Percentiles rank a stretch among this genome's conserved stretches.
These are phyloP conservation scores for Cynanchum wilfordii DNA, from an alignment of 257 asterid species.

Conservation along the genomic window DNA sequence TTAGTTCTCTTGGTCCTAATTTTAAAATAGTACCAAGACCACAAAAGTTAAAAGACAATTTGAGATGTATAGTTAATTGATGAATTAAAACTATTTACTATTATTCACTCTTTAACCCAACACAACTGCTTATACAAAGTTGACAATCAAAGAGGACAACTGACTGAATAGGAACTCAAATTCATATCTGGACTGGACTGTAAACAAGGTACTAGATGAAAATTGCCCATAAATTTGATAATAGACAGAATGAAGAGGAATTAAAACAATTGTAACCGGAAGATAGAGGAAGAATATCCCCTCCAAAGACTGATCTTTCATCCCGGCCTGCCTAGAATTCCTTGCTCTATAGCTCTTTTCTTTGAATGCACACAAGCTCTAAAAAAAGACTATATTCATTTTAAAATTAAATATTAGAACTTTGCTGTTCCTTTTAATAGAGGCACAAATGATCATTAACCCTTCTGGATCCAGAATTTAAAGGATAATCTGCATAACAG, in stretches of 20 bases:
- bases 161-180: neutral
- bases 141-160: neutral
- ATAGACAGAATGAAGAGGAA: neutral
- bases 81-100: neutral
- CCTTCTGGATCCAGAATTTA: neutral
- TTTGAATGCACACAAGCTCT: neutral
- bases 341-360: neutral
- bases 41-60: constrained; percentile 10
- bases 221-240: neutral
- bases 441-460: neutral
- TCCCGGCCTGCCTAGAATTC: neutral
- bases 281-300: neutral
- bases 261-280: neutral
- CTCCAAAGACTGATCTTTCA: no score
- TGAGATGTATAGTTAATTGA: neutral
- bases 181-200: neutral
- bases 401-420: neutral
- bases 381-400: neutral
- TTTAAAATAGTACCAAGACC: constrained; percentile 23
- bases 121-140: neutral
- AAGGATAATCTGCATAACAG: neutral
- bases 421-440: neutral
- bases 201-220: neutral
- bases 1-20: constrained; percentile 91
- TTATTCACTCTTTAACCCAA: neutral